A percentile compares a stretch with the other conserved stretches of the same genome.
Evolutionary conservation across 768 basidiomycete genomes (phyloP).

Genomic region (Macrolepiota dolichaula): DNA sequence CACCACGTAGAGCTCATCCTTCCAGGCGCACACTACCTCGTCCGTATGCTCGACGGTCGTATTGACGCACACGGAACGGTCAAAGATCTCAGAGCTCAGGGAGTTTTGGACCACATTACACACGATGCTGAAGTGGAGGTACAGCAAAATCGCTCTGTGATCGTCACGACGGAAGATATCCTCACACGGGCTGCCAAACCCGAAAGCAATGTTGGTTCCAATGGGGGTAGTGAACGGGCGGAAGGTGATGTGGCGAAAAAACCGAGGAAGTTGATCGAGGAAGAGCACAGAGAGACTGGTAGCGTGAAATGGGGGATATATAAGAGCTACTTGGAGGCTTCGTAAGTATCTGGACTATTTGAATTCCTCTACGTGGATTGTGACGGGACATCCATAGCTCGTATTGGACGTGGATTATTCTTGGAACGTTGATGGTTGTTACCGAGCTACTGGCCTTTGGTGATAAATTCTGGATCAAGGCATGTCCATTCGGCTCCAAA

Average conservation of each 20-base stretch:
- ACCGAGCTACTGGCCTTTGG: constrained; percentile 50
- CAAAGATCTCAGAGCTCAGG: constrained; percentile 41
- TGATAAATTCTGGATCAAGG: constrained; percentile 78
- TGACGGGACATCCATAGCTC: constrained; percentile 34
- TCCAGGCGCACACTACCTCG: constrained; percentile 66
- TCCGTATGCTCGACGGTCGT: constrained; percentile 79
- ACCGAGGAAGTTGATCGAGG: constrained; percentile 72
- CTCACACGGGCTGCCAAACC: constrained; percentile 6
- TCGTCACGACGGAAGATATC: constrained; percentile 13
- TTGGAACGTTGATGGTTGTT: constrained; percentile 44
- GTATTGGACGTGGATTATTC: constrained; percentile 64
- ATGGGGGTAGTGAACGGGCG: constrained; percentile 18
- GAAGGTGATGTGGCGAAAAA: constrained; percentile 44
- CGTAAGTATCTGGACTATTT: constrained; percentile 38
- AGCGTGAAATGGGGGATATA: constrained; percentile 79
- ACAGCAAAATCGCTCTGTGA: constrained; percentile 11
- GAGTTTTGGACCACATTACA: constrained; percentile 29
- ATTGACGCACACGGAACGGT: constrained; percentile 73
- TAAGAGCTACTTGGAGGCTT: constrained; percentile 66
- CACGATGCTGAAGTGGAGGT: constrained; percentile 48
- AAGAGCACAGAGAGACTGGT: constrained; percentile 78
- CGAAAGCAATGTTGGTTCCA: not conserved
- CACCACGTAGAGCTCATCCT: constrained; percentile 84
- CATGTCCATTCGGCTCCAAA: constrained; percentile 18
- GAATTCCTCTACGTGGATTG: not conserved